Base-by-base conservation (phyloP, 148 eudicot genomes). In the Chenopodium berlandieri region DNA sequence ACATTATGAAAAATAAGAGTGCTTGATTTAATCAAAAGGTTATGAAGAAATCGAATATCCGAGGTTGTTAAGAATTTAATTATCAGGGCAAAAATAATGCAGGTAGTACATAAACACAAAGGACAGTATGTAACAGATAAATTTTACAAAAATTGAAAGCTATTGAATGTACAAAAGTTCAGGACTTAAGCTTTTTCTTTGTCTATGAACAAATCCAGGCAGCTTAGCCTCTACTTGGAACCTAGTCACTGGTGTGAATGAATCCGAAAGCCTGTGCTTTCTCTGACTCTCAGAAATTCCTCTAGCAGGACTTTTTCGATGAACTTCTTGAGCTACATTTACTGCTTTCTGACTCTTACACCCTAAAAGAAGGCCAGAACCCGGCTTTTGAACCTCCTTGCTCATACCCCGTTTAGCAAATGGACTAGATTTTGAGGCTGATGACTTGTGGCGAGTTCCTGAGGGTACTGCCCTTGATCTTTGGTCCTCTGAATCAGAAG, bases 281-380 rank as follows among this genome's bases (percentile, higher is more conserved):
- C 83, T 89, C 66, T 86, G 79, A 20, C 79, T 44, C 54, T 73
- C 72, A 27, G 50, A 64, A 71, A 64, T 87, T 32, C 44, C 67
- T 69, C 75, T 81, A 32, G 19, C n/a, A 52, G 72, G 34, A 46
- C 37, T 69, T 5, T 65, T 64, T 64, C 50, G 79, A 48, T 91
- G 81, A 25, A 83, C 90, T 27, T 88, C 90, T 78, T 76, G 90
- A 1, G 88, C 93, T 48, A 94, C 92, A 23, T 85, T 82, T 23
- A 93, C 94, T 2, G 97, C 86, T 82, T 91, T 93, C 78, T 90
- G 94, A 34, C 85, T 94, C 85, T 89, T 90, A 64, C 98, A 94
- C 14, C 95, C 94, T 0, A 84, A 80, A 7, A 93, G 89, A 46
- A 89, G 76, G 66, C 80, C 78, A 16, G 86, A 73, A 17, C 82